A percentile compares a stretch with the other conserved stretches of the same genome.
These are phyloP conservation scores for Dryas integrifolia DNA, from an alignment of 331 rosid species.

Conservation along the genomic window DNA sequence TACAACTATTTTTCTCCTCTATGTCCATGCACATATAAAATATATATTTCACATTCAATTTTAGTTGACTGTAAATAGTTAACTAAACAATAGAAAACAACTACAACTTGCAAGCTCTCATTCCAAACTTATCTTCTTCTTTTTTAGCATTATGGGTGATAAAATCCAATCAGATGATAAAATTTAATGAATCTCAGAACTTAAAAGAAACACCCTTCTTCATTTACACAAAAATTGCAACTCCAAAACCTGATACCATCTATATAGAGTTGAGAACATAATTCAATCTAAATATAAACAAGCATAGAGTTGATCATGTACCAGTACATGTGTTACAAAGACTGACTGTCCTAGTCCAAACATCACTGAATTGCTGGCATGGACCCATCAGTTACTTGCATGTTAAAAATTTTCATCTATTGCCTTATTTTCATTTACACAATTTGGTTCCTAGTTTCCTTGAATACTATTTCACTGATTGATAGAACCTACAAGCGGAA, in stretches of 20 bases:
- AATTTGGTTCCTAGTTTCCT: not conserved
- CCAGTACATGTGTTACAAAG: not conserved
- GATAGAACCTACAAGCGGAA: not conserved
- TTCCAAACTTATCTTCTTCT: not conserved
- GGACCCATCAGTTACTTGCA: not conserved
- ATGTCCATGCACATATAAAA: not conserved
- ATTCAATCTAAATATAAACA: not conserved
- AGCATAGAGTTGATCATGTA: not conserved
- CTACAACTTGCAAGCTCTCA: not conserved
- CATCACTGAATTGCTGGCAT: no score
- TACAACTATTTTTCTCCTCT: not conserved
- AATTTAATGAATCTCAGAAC: no score
- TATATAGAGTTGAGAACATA: not conserved
- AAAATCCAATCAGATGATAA: not conserved
- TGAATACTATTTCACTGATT: not conserved
- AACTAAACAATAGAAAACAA: not conserved
- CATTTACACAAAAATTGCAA: not conserved
- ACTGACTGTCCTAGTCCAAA: not conserved
- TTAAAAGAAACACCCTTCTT: not conserved
- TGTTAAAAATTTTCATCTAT: conserved; percentile 28
- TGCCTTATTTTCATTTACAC: conserved; percentile 3
- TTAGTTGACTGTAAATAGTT: no score
- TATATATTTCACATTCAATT: not conserved
- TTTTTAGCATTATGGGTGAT: not conserved
- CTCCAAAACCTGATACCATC: not conserved